Conservation (phyloP, 2,329 filamentous ascomycete genomes). For the Xylaria arbuscula region DNA sequence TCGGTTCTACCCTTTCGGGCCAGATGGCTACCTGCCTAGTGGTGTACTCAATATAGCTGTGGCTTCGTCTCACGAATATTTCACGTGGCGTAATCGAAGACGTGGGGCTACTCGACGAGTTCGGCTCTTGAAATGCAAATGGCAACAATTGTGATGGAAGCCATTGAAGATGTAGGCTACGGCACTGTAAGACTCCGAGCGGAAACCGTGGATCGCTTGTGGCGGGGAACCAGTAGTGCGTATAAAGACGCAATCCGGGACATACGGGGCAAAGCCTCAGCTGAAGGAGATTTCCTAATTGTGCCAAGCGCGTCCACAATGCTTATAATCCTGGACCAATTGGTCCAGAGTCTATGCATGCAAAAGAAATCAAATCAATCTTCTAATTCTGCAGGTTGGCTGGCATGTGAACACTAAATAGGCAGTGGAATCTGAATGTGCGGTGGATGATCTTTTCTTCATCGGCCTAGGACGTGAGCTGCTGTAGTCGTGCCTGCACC, state of each 20-base stretch:
- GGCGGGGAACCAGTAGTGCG: neutral
- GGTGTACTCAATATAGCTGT: neutral
- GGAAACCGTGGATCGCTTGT: neutral
- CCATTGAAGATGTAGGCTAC: neutral
- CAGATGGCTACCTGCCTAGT: neutral
- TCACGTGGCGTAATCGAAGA: constrained; percentile 1
- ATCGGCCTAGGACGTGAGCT: constrained; percentile 13
- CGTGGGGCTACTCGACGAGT: neutral
- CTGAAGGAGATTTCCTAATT: constrained; percentile 23
- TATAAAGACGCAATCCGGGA: neutral
- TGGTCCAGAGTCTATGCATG: neutral
- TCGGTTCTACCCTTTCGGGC: constrained; percentile 26
- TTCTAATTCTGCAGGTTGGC: neutral
- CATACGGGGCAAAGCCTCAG: neutral
- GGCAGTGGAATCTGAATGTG: neutral
- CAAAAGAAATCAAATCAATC: constrained; percentile 4
- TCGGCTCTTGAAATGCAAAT: neutral
- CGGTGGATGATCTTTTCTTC: constrained; percentile 8
- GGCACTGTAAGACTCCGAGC: neutral
- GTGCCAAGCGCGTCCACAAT: constrained; percentile 13
- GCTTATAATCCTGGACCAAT: neutral
- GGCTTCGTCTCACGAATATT: neutral
- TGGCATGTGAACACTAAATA: neutral
- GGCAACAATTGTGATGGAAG: too few relatives aligned
- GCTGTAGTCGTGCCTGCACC: constrained; percentile 51